These are phyloP conservation scores for Caloboletus firmus DNA, from an alignment of 1,284 basidiomycete species.

Conservation along the genomic window DNA sequence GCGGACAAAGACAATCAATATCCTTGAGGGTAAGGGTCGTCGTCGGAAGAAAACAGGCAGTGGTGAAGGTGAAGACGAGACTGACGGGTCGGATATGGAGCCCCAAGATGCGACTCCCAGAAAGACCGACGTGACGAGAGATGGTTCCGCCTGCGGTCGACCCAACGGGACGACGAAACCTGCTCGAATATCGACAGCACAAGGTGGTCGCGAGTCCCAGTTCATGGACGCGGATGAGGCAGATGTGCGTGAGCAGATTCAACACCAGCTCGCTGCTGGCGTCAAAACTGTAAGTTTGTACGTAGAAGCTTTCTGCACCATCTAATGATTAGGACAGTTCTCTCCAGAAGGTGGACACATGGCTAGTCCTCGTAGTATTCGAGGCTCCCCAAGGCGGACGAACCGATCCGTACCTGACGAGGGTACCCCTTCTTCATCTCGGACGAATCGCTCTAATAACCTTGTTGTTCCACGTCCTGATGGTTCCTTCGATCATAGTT, in stretches of 20 bases:
- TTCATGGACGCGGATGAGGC: conserved; percentile 92
- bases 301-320: neutral
- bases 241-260: conserved; percentile 81
- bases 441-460: conserved; percentile 41
- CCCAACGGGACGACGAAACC: conserved; percentile 32
- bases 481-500: conserved; percentile 43
- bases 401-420: conserved; percentile 40
- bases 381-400: conserved; percentile 60
- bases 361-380: conserved; percentile 64
- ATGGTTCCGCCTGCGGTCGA: conserved; percentile 36
- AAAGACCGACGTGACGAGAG: conserved; percentile 46
- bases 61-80: conserved; percentile 38
- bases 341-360: conserved; percentile 54
- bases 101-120: conserved; percentile 54
- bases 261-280: conserved; percentile 76
- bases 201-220: conserved; percentile 67
- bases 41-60: conserved; percentile 37
- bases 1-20: conserved; percentile 81
- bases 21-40: conserved; percentile 72
- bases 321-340: conserved; percentile 38
- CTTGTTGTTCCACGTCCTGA: conserved; percentile 46
- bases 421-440: conserved; percentile 37
- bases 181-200: conserved; percentile 43
- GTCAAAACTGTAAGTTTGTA: conserved; percentile 58
- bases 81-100: conserved; percentile 44